Conservation (phyloP, 2,329 filamentous ascomycete genomes). For the Aspergillus amoenus region DNA sequence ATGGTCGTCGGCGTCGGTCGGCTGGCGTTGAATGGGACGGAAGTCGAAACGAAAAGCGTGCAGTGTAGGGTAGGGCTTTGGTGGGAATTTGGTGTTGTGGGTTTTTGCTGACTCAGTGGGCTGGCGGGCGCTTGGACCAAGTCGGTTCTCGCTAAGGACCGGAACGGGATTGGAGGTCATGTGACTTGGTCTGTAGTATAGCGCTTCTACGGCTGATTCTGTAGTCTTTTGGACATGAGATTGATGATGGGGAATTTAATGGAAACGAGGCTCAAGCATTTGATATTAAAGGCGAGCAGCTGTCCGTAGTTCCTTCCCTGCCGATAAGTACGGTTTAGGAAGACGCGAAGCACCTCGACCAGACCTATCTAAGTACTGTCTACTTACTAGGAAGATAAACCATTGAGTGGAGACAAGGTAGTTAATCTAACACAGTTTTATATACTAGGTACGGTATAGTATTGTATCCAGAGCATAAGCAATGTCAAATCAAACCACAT, state of each 20-base stretch:
- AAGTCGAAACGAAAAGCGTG: conserved; percentile 15
- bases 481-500: not conserved
- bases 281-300: too few relatives aligned
- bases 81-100: conserved; percentile 5
- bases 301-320: too few relatives aligned
- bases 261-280: too few relatives aligned
- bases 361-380: too few relatives aligned
- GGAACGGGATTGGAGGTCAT: too few relatives aligned
- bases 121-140: not conserved
- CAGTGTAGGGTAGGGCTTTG: conserved; percentile 3
- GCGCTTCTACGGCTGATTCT: too few relatives aligned
- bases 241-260: too few relatives aligned
- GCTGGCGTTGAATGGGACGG: conserved; percentile 29
- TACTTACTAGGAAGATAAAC: too few relatives aligned
- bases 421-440: not conserved
- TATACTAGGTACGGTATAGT: not conserved
- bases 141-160: not conserved
- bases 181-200: too few relatives aligned
- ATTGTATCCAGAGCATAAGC: not conserved
- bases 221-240: too few relatives aligned
- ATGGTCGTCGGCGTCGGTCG: conserved; percentile 30
- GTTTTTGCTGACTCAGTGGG: conserved; percentile 1
- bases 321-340: too few relatives aligned
- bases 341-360: too few relatives aligned
- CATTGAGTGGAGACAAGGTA: not conserved